Evolutionary conservation across 768 basidiomycete genomes (phyloP).

Genomic region (Suillus brevipes): DNA sequence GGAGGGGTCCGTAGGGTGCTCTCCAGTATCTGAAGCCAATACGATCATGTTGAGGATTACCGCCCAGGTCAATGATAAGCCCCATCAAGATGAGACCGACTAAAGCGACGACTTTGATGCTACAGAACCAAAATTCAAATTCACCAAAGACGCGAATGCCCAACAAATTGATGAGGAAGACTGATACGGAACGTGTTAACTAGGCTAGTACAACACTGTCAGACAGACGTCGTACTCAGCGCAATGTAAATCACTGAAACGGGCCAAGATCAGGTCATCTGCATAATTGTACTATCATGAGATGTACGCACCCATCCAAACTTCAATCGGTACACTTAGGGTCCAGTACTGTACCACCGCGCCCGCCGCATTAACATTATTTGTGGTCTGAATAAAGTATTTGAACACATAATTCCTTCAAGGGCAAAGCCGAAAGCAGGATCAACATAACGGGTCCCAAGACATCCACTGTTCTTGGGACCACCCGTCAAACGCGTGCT

Average conservation of each 20-base stretch:
- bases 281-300: background rate
- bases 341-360: conserved; percentile 53
- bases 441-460: conserved; percentile 73
- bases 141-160: conserved; percentile 64
- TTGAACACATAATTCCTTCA: conserved; percentile 54
- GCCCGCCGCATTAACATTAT: conserved; percentile 65
- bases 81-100: conserved; percentile 44
- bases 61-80: conserved; percentile 55
- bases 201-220: conserved; percentile 1
- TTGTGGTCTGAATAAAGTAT: conserved; percentile 65
- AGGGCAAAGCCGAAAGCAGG: conserved; percentile 65
- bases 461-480: conserved; percentile 87
- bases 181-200: conserved; percentile 26
- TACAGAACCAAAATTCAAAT: conserved; percentile 55
- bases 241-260: conserved; percentile 54
- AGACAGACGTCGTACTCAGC: conserved; percentile 41
- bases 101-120: conserved; percentile 47
- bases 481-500: conserved; percentile 95
- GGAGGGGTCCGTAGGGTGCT: conserved; percentile 17
- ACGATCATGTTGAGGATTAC: conserved; percentile 44
- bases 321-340: conserved; percentile 41
- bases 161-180: conserved; percentile 55
- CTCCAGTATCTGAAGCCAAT: conserved; percentile 53
- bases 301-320: conserved; percentile 55
- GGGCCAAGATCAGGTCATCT: conserved; percentile 3